These are phyloP conservation scores for Cupressus sempervirens DNA, from an alignment of 75 land plant genomes.

Conservation along the genomic window DNA sequence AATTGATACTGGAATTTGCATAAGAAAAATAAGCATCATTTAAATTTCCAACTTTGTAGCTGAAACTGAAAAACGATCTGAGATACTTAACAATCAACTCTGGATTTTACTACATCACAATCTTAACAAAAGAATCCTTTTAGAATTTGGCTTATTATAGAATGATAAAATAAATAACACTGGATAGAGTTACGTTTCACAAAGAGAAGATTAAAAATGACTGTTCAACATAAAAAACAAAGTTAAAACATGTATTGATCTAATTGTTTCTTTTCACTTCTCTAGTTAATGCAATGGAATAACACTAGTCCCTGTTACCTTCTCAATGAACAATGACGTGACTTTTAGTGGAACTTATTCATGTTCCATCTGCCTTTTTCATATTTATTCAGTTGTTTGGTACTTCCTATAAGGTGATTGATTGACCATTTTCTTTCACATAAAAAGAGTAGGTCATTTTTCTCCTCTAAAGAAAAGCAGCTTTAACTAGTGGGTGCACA, in stretches of 20 bases:
- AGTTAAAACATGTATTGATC: neutral
- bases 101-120: neutral
- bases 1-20: neutral
- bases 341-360: neutral
- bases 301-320: neutral
- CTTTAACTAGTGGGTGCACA: neutral
- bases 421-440: neutral
- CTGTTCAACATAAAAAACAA: neutral
- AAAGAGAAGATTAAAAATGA: neutral
- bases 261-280: neutral
- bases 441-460: neutral
- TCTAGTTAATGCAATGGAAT: neutral
- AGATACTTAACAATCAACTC: neutral
- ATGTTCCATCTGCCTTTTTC: neutral
- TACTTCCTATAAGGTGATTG: neutral
- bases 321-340: neutral
- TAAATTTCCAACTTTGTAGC: too few species aligned
- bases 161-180: neutral
- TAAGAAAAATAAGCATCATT: neutral
- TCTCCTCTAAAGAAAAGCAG: neutral
- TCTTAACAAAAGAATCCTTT: neutral
- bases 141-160: neutral
- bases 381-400: neutral
- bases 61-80: too few species aligned
- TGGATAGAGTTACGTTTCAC: neutral